Percentiles rank a stretch among this genome's conserved stretches.
These are phyloP conservation scores for Wallacemonas sp. DNA, from an alignment of 208 protist genomes.

Conservation along the genomic window DNA sequence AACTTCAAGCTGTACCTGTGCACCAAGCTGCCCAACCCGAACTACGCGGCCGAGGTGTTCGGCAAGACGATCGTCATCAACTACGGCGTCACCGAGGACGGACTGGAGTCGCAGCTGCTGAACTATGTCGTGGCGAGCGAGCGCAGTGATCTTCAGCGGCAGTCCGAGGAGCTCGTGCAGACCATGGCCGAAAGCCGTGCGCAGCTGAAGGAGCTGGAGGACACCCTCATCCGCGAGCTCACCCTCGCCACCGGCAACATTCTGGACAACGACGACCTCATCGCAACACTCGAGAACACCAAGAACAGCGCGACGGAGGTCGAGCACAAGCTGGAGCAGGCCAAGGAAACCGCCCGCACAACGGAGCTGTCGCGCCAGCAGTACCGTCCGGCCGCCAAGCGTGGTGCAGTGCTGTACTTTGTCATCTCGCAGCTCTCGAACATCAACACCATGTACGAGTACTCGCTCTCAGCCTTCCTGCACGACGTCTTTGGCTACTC, in stretches of 20 bases:
- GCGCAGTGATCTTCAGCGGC: constrained; percentile 95
- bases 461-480: constrained; percentile 97
- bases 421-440: constrained; percentile 94
- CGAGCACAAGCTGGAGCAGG: constrained; percentile 94
- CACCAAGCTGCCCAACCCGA: constrained; percentile 98
- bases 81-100: constrained; percentile 97
- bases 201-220: constrained; percentile 97
- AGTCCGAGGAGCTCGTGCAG: constrained; percentile 95
- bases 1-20: constrained; percentile 98
- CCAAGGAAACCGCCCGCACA: constrained; percentile 94
- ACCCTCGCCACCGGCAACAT: constrained; percentile 96
- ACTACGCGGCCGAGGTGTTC: constrained; percentile 98
- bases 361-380: constrained; percentile 95
- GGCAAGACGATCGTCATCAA: constrained; percentile 99
- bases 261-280: constrained; percentile 98
- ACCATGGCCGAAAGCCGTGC: constrained; percentile 97
- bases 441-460: constrained; percentile 99
- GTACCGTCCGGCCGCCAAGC: constrained; percentile 96
- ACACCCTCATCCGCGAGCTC: constrained; percentile 98
- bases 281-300: constrained; percentile 97
- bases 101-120: constrained; percentile 98
- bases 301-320: constrained; percentile 98
- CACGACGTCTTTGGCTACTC: constrained; percentile 97
- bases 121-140: constrained; percentile 98
- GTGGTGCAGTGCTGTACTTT: constrained; percentile 98